phyloP scores from a whole-genome alignment of 1,284 basidiomycete genomes.

The Pseudozyma flocculosa region DNA sequence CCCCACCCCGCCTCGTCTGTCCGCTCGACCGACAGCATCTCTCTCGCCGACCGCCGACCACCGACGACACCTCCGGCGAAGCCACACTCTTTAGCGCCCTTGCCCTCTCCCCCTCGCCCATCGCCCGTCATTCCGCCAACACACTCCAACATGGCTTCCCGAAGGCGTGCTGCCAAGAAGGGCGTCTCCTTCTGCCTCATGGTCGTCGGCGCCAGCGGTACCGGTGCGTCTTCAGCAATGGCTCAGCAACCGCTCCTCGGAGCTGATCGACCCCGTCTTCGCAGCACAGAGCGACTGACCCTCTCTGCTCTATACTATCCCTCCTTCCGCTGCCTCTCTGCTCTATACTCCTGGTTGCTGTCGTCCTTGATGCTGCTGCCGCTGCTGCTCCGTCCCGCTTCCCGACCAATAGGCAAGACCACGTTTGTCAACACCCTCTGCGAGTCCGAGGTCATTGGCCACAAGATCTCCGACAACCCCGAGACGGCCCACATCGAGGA shows the following conservation, averaged over 20 bases:
- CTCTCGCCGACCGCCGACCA: too few relatives aligned
- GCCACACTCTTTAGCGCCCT: too few relatives aligned
- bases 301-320: too few relatives aligned
- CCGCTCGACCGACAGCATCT: too few relatives aligned
- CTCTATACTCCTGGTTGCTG: too few relatives aligned
- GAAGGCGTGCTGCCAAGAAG: slow-evolving; percentile 56
- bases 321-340: too few relatives aligned
- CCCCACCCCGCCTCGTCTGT: too few relatives aligned
- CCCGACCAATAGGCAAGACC: slow-evolving; percentile 40
- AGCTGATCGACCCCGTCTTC: not conserved
- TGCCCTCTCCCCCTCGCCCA: not conserved
- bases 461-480: slow-evolving; percentile 82
- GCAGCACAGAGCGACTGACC: too few relatives aligned
- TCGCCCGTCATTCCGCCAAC: not conserved
- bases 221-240: slow-evolving; percentile 30
- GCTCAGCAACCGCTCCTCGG: not conserved
- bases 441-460: slow-evolving; percentile 60
- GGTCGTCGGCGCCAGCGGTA: slow-evolving; percentile 57
- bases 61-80: too few relatives aligned
- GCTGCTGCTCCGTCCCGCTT: not conserved
- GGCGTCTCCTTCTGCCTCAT: slow-evolving; percentile 58
- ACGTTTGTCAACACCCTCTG: slow-evolving; percentile 58
- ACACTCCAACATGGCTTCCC: slow-evolving; percentile 39
- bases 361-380: too few relatives aligned
- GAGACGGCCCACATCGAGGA: slow-evolving; percentile 91